A percentile compares a stretch with the other conserved stretches of the same genome.
Evolutionary conservation across 768 basidiomycete species (phyloP).

Genomic region (Steccherinum ochraceum): DNA sequence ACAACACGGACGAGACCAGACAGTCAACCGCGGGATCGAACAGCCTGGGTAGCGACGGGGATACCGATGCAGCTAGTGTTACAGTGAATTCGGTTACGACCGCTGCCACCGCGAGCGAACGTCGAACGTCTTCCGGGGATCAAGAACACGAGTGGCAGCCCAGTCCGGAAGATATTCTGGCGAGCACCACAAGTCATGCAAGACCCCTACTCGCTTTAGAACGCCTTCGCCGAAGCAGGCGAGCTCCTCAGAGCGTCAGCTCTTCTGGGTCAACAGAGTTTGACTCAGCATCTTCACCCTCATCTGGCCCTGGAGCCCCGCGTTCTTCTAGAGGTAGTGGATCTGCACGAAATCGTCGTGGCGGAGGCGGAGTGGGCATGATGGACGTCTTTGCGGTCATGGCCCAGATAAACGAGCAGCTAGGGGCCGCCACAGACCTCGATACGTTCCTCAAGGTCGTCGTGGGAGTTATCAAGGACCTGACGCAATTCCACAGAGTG

Average conservation of each 20-base stretch:
- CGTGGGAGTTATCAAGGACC: slow-evolving; percentile 68
- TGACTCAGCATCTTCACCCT: slow-evolving; percentile 4
- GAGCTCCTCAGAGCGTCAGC: too few species aligned
- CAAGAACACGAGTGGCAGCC: slow-evolving; percentile 33
- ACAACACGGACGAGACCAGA: slow-evolving; percentile 1
- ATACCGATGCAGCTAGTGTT: slow-evolving; percentile 1
- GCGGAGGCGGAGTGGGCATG: slow-evolving; percentile 38
- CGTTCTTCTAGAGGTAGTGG: slow-evolving; percentile 7
- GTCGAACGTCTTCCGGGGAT: slow-evolving; percentile 18
- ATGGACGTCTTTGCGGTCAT: slow-evolving; percentile 80
- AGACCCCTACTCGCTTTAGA: slow-evolving; percentile 69
- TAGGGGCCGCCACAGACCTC: slow-evolving; percentile 58
- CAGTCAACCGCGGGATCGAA: neutral
- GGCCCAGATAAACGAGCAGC: slow-evolving; percentile 76
- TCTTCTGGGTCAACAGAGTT: neutral
- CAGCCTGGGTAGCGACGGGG: neutral
- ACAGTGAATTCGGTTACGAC: neutral
- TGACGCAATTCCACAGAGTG: slow-evolving; percentile 78
- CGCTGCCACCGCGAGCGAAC: slow-evolving; percentile 3
- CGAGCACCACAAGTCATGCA: slow-evolving; percentile 61
- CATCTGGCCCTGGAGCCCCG: neutral
- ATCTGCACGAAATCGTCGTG: slow-evolving; percentile 15
- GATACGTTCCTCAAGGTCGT: slow-evolving; percentile 66
- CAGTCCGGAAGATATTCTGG: slow-evolving; percentile 53
- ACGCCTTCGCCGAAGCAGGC: slow-evolving; percentile 47